A percentile compares a stretch with the other conserved stretches of the same genome.
These are phyloP conservation scores for Schizophyllum amplum DNA, from an alignment of 1,284 basidiomycete genomes.

Conservation along the genomic window DNA sequence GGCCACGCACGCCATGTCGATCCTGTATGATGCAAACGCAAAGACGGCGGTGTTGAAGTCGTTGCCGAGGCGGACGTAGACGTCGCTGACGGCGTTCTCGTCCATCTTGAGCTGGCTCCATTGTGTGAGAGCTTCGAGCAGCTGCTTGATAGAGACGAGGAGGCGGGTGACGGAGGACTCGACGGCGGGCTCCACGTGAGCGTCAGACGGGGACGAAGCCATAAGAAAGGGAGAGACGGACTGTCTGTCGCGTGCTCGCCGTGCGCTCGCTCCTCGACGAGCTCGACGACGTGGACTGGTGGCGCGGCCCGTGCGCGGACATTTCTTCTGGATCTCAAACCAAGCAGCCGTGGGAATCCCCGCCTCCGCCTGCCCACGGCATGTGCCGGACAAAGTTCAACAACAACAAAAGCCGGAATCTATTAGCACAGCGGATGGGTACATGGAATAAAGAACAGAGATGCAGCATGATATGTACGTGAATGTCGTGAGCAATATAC, in stretches of 20 bases:
- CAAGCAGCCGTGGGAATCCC: background rate
- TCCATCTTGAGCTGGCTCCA: conserved; percentile 77
- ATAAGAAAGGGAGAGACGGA: background rate
- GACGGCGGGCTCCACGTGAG: conserved; percentile 50
- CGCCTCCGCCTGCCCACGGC: background rate
- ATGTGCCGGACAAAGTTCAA: background rate
- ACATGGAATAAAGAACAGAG: background rate
- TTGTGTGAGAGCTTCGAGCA: conserved; percentile 85
- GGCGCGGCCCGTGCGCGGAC: background rate
- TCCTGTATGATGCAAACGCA: conserved; percentile 81
- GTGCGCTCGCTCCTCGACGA: conserved; percentile 13
- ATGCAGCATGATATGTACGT: background rate
- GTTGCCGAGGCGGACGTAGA: conserved; percentile 94
- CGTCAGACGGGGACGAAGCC: background rate
- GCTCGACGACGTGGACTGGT: conserved; percentile 9
- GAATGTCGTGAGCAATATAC: background rate
- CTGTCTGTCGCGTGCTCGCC: conserved; percentile 3
- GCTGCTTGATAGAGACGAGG: conserved; percentile 90
- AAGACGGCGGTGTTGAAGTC: conserved; percentile 93
- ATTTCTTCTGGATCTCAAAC: background rate
- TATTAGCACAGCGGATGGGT: background rate
- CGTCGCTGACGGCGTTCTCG: conserved; percentile 88
- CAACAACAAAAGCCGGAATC: background rate
- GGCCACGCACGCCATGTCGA: conserved; percentile 80
- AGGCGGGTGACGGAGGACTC: conserved; percentile 92